phyloP scores from a whole-genome alignment of 1,139 yeast species.

The Protomyces inundatus region DNA sequence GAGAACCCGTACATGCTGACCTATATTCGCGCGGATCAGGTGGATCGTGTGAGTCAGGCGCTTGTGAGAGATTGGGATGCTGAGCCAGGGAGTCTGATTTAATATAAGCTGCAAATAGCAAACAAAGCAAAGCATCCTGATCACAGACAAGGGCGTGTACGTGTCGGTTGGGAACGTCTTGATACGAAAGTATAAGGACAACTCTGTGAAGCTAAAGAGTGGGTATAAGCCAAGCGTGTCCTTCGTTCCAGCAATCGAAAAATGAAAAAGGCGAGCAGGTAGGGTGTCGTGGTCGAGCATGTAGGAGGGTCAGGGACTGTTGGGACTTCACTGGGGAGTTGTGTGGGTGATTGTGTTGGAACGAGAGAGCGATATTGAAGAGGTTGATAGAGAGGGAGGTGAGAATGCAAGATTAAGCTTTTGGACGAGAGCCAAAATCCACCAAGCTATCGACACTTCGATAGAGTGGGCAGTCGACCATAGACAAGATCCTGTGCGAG shows the following conservation, averaged over 20 bases:
- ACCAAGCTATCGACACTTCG: constrained; percentile 1
- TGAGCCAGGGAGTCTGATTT: not conserved
- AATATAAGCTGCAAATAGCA: not conserved
- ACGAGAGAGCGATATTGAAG: not conserved
- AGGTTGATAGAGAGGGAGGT: not conserved
- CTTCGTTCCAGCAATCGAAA: not conserved
- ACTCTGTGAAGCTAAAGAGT: not conserved
- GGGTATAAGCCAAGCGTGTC: too few species aligned
- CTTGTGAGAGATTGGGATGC: constrained; percentile 4
- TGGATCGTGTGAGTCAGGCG: constrained; percentile 6
- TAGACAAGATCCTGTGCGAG: not conserved
- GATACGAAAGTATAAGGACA: not conserved
- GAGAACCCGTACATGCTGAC: constrained; percentile 30
- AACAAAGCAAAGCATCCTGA: not conserved
- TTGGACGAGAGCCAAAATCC: not conserved
- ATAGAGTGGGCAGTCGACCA: not conserved
- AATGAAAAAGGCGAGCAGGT: not conserved
- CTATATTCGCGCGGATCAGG: constrained; percentile 15
- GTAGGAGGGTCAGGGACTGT: not conserved
- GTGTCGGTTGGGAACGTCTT: not conserved
- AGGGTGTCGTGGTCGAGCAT: not conserved
- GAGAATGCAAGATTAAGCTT: too few species aligned
- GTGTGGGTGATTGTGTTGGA: too few species aligned
- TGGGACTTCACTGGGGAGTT: not conserved
- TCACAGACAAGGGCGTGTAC: too few species aligned